Base-by-base conservation (phyloP, 768 basidiomycete genomes). In the Serendipita sp. region DNA sequence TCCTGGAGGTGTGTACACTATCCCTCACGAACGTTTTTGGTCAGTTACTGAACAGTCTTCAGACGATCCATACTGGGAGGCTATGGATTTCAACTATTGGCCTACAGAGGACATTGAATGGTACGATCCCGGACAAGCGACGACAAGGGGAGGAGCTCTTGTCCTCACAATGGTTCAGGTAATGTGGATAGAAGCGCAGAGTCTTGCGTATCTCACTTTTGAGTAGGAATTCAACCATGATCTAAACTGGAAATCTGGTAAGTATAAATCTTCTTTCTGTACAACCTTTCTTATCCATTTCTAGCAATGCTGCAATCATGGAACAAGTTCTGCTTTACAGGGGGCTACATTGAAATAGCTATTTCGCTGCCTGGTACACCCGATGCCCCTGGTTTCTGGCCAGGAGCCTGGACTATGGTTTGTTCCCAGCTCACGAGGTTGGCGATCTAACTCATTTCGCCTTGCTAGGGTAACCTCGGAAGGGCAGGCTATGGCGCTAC, bases 11-110 rank as follows among this genome's bases (percentile, higher is more conserved):
- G 67, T 38, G 74, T 73, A 15, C 77, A 77, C 64, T 76, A 77
- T 60, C 76, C 78, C 13, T 3, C 3, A 18, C 15, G 28, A 16
- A 28, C 13, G 2, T 15, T 23, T 41, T 18, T 32, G 3, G 15
- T 32, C 18, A 16, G 41, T 45, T 11, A 63, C 11, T 28, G 36
- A 64, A 35, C 62, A 65, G 46, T 70, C 72, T n/a, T 8, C 34
- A 60, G 77, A 78, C 63, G 77, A 78, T 60, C 76, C 77, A 0
- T 79, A 74, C 66, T 79, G 77, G 77, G 71, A 76, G 67, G 78
- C 78, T 7, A 74, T 73, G 4, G 77, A 79, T 66, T 68, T 78
- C 11, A 75, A 78, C 68, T 77, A 77, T 67, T 75, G 72, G 71
- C 70, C 63, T 30, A 66, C 68, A 5, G 60, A 60, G 38, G 64